These are phyloP conservation scores for Salix viminalis DNA, from an alignment of 345 rosid species.

Conservation along the genomic window DNA sequence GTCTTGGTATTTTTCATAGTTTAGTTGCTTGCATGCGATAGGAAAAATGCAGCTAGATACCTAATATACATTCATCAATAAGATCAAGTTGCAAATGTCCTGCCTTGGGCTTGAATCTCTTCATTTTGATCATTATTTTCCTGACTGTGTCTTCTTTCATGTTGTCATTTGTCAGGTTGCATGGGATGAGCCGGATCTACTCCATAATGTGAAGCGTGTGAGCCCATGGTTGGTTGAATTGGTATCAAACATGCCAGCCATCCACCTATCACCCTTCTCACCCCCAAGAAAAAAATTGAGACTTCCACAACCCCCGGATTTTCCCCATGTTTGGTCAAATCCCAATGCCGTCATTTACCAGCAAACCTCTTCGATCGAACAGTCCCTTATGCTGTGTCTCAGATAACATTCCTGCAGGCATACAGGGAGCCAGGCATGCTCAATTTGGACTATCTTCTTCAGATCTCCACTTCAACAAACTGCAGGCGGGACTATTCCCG, in stretches of 20 bases:
- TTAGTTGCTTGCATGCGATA: background rate
- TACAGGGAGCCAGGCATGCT: constrained; percentile 99
- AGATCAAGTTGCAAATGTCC: background rate
- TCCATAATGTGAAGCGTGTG: constrained; percentile 88
- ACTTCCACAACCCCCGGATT: constrained; percentile 56
- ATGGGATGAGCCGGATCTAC: constrained; percentile 99
- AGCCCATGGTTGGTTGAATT: constrained; percentile 94
- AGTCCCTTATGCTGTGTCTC: constrained; percentile 63
- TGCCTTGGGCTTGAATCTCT: constrained; percentile 11
- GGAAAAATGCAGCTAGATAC: background rate
- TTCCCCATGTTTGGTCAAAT: constrained; percentile 49
- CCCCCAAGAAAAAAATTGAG: constrained; percentile 88
- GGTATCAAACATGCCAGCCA: constrained; percentile 69
- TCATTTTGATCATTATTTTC: background rate
- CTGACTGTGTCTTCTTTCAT: background rate
- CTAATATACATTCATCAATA: background rate
- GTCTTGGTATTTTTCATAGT: background rate
- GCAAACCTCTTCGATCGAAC: constrained; percentile 52
- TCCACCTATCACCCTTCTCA: constrained; percentile 66
- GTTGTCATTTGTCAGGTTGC: constrained; percentile 52
- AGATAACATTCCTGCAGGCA: constrained; percentile 84
- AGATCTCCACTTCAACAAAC: constrained; percentile 59
- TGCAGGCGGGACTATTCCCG: constrained; percentile 47
- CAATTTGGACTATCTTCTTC: constrained; percentile 68
- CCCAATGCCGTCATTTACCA: constrained; percentile 57